Evolutionary conservation across 1,139 yeast species (phyloP), one percentile per base, ranked within the genome.

Genomic region (Lodderomyces elongisporus): DNA sequence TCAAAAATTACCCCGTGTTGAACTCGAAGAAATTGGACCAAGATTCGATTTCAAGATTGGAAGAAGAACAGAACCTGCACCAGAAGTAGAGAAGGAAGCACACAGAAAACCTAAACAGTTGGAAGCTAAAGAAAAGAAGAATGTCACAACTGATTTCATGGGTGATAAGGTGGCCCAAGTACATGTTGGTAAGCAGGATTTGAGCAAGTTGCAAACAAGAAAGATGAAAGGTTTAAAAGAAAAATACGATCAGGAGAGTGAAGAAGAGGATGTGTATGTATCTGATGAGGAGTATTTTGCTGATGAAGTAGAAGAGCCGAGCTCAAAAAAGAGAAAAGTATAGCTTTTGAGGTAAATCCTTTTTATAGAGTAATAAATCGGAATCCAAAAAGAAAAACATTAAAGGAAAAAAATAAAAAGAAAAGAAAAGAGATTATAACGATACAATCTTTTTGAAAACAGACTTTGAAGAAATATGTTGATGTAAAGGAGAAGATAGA

Each of bases 91-190:
- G 62, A 87, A 82, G 63, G 96, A 88, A 56, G 97, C 99, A 6
- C 56, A 71, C 64, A 76, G 74, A 66, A 77, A 72, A 53, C 91
- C 96, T 37, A 87, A 75, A 62, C 89, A 85, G 62, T 70, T 87
- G 47, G 85, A 81, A 53, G 76, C 87, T 36, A 85, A 76, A 70
- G 78, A 74, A 42, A 82, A 82, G 74, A 93, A 93, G 88, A 91
- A 91, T 54, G 80, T 91, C 38, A 80, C 80, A 43, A 77, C 82
- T 30, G 97, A 93, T 56, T 53, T 70, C 41, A 77, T 91, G 84
- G 99, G 99, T 66, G 98, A 91, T 62, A 88, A 91, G 77, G 76
- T 91, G 44, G 99, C 96, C 46, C 85, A 91, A 64, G 78, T 91
- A 50, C 98, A 91, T 58, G 83, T 91, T 60, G 97, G 96, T 62